These are phyloP conservation scores for Arachis hypogaea DNA, from an alignment of 306 rosid species.

Conservation along the genomic window DNA sequence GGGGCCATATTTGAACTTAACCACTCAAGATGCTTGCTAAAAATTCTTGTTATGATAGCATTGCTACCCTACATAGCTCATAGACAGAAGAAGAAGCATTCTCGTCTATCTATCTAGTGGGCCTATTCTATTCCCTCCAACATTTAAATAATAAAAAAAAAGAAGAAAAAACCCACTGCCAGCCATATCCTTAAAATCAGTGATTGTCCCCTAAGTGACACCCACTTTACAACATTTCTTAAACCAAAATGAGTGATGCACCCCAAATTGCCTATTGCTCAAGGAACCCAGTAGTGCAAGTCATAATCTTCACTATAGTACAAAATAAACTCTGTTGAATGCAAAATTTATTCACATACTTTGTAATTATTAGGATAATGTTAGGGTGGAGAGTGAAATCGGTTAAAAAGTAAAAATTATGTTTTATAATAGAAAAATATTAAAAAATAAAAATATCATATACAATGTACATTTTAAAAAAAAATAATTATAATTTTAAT, in stretches of 20 bases:
- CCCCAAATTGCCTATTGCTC: conserved; percentile 20
- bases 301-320: neutral
- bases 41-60: conserved; percentile 21
- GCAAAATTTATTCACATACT: neutral
- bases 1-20: conserved; percentile 14
- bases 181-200: conserved; percentile 37
- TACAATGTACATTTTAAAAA: no score
- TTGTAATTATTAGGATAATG: no score
- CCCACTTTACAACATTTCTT: conserved; percentile 34
- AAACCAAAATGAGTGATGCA: conserved; percentile 26
- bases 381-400: no score
- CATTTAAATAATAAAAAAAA: neutral
- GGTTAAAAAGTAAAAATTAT: no score
- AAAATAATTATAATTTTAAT: no score
- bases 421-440: no score
- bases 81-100: conserved; percentile 17
- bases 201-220: conserved; percentile 36
- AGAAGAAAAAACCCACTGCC: conserved; percentile 22
- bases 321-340: neutral
- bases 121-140: conserved; percentile 14
- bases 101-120: neutral
- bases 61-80: conserved; percentile 34
- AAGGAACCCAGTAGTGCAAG: conserved; percentile 21
- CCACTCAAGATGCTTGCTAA: conserved; percentile 29
- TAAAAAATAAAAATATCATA: no score